phyloP scores from a whole-genome alignment of 2,329 filamentous ascomycete genomes.

The Hymenoscyphus salicellus region DNA sequence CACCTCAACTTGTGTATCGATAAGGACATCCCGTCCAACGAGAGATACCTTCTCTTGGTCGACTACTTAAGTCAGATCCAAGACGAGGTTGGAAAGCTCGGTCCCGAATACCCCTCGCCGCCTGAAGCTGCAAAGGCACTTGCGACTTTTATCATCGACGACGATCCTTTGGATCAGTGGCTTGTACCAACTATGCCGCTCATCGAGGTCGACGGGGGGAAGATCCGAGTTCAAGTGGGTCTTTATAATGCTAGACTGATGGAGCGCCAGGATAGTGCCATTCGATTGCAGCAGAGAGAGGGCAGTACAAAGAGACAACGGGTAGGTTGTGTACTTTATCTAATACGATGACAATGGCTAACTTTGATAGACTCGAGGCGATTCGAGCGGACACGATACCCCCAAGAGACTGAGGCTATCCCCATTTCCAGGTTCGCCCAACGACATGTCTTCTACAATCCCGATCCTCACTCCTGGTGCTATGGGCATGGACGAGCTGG shows the following conservation, averaged over 20 bases:
- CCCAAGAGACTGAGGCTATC: constrained; percentile 27
- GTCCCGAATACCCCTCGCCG: constrained; percentile 20
- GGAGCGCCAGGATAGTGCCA: too few species aligned
- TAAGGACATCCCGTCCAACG: constrained; percentile 16
- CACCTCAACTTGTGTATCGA: constrained; percentile 34
- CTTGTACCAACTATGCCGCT: constrained; percentile 26
- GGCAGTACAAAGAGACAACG: constrained; percentile 19
- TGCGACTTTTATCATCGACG: constrained; percentile 24
- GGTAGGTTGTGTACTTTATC: constrained; percentile 16
- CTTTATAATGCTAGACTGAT: neutral
- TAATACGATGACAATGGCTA: too few species aligned
- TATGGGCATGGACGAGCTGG: neutral
- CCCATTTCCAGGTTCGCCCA: constrained; percentile 7
- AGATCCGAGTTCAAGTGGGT: constrained; percentile 1
- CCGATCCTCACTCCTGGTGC: neutral
- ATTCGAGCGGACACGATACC: constrained; percentile 15
- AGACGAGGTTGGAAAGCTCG: constrained; percentile 25
- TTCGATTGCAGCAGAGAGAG: neutral
- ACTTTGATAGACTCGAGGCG: constrained; percentile 13
- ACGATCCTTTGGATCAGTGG: constrained; percentile 20
- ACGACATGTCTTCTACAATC: too few species aligned
- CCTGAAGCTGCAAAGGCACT: constrained; percentile 26
- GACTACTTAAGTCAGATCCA: constrained; percentile 26
- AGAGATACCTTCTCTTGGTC: constrained; percentile 27
- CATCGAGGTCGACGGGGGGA: constrained; percentile 23